Percentiles rank a stretch among this genome's conserved stretches.
phyloP scores from a whole-genome alignment of 78 protist species.

The Chrysochromulina parva region DNA sequence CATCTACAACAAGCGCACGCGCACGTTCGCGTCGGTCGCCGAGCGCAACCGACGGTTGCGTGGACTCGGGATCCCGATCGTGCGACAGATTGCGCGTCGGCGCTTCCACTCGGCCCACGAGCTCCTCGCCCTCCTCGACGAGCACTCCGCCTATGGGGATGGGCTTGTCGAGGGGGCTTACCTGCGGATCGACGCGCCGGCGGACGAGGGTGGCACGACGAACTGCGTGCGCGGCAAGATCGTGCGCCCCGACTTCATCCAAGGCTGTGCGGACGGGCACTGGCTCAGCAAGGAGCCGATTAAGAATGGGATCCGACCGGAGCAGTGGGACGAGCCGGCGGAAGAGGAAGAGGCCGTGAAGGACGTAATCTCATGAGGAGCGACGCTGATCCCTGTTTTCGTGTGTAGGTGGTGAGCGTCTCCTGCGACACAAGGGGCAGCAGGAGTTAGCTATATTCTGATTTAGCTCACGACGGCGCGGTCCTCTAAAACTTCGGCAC shows the following conservation, averaged over 20 bases:
- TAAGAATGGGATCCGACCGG: not conserved
- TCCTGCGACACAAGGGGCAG: no score
- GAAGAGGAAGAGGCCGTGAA: no score
- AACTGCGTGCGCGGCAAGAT: slow-evolving; percentile 15
- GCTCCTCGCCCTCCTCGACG: not conserved
- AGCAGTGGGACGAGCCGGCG: no score
- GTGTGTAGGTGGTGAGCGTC: no score
- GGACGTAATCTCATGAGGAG: no score
- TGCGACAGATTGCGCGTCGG: not conserved
- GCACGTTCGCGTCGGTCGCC: not conserved
- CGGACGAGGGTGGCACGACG: not conserved
- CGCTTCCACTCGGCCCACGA: not conserved
- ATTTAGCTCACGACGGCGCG: no score
- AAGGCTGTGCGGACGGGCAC: not conserved
- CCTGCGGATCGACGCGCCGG: slow-evolving; percentile 1
- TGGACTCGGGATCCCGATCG: not conserved
- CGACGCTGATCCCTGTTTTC: no score
- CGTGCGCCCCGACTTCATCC: slow-evolving; percentile 41
- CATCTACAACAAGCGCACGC: slow-evolving; percentile 31
- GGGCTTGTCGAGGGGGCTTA: slow-evolving; percentile 21
- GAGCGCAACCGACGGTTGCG: not conserved
- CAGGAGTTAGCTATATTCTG: no score
- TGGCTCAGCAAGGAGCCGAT: not conserved
- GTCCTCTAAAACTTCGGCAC: no score
- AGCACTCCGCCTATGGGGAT: not conserved